phyloP scores from a whole-genome alignment of 805 yeast genomes.

The Wickerhamomyces hampshirensis region DNA sequence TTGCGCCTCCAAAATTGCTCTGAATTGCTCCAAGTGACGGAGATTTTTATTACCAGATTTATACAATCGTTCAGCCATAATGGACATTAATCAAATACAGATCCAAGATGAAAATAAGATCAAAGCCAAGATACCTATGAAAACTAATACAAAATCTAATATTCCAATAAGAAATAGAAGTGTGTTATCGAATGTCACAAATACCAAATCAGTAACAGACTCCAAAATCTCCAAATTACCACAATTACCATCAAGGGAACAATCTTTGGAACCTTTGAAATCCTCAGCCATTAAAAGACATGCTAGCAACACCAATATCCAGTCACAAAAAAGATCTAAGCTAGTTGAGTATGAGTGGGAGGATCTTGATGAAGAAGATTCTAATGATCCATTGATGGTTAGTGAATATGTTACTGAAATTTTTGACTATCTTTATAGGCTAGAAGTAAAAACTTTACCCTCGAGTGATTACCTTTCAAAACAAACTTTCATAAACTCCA shows the following conservation, averaged over 20 bases:
- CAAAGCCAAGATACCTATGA: slow-evolving; percentile 3
- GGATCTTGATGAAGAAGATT: slow-evolving; percentile 75
- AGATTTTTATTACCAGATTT: no score
- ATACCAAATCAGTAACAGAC: slow-evolving; percentile 20
- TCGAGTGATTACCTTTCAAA: slow-evolving; percentile 32
- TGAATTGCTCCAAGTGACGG: no score
- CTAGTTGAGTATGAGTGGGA: slow-evolving; percentile 48
- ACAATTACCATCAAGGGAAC: neutral
- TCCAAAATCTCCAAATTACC: neutral
- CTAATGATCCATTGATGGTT: slow-evolving; percentile 84
- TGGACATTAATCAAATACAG: slow-evolving; percentile 3
- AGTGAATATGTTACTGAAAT: slow-evolving; percentile 89
- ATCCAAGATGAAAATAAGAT: slow-evolving; percentile 21
- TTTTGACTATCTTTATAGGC: slow-evolving; percentile 68
- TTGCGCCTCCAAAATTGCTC: no score
- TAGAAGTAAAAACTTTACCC: slow-evolving; percentile 71
- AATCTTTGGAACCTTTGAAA: neutral
- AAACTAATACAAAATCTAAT: slow-evolving; percentile 15
- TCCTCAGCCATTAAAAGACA: slow-evolving; percentile 41
- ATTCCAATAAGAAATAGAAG: slow-evolving; percentile 24
- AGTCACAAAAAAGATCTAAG: slow-evolving; percentile 19
- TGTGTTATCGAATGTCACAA: slow-evolving; percentile 25
- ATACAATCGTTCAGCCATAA: no score
- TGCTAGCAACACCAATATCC: slow-evolving; percentile 19
- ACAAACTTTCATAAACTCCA: slow-evolving; percentile 38